Evolutionary conservation across 1,284 basidiomycete species (phyloP).

Genomic region (Melampsora americana): DNA sequence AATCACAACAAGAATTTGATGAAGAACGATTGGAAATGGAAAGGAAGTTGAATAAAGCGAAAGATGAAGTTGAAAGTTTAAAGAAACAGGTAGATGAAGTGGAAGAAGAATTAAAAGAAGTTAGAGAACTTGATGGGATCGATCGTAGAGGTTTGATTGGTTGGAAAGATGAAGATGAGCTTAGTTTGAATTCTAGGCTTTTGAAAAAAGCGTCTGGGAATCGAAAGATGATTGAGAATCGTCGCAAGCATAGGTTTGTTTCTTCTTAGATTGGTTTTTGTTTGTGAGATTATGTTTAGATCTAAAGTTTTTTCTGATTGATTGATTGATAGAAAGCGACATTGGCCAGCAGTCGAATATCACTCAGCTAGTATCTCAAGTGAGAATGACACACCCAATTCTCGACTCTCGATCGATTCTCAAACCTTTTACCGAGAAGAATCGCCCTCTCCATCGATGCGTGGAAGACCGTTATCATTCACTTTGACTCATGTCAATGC

Average conservation of each 20-base stretch:
- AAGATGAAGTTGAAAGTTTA: constrained; percentile 68
- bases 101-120: constrained; percentile 60
- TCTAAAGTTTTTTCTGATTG: neutral
- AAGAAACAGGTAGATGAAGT: constrained; percentile 68
- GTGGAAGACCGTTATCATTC: constrained; percentile 15
- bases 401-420: neutral
- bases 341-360: constrained; percentile 41
- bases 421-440: neutral
- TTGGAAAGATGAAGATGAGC: constrained; percentile 15
- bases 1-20: constrained; percentile 68
- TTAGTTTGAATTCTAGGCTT: neutral
- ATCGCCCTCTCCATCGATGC: constrained; percentile 36
- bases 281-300: neutral
- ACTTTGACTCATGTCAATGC: constrained; percentile 1
- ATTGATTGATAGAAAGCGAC: constrained; percentile 16
- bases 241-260: constrained; percentile 29
- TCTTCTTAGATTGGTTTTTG: neutral
- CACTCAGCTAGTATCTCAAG: constrained; percentile 19
- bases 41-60: constrained; percentile 64
- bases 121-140: constrained; percentile 54
- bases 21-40: constrained; percentile 66
- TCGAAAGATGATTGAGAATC: constrained; percentile 39
- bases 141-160: constrained; percentile 29
- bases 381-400: constrained; percentile 5
- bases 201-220: constrained; percentile 36